Percentiles rank a stretch among this genome's conserved stretches.
Conservation (phyloP, 139 green algal species). For the Chlamydomonas sphaeroides region DNA sequence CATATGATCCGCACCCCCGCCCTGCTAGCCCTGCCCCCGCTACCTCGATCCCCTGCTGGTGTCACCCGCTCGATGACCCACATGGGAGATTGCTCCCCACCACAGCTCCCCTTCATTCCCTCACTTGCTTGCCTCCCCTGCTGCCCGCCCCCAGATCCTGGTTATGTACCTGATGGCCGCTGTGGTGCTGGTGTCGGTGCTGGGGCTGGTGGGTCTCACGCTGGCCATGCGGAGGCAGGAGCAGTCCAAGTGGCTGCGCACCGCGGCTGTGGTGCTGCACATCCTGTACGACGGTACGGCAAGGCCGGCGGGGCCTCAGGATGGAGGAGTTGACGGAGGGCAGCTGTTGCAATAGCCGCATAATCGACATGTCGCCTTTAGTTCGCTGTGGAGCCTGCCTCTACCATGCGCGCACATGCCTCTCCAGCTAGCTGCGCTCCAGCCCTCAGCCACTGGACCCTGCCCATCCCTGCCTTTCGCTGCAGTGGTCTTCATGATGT, state of each 20-base stretch:
- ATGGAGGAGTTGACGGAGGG: neutral
- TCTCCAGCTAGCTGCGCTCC: too few relatives aligned
- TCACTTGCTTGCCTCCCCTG: too few relatives aligned
- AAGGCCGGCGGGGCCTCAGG: constrained; percentile 3
- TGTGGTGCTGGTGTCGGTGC: neutral
- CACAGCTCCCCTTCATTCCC: neutral
- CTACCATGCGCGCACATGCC: too few relatives aligned
- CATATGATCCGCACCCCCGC: too few relatives aligned
- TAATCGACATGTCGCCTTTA: neutral
- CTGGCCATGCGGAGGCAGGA: constrained; percentile 33
- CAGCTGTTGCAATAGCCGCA: neutral
- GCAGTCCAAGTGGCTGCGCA: constrained; percentile 19
- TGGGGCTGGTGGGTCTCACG: constrained; percentile 13
- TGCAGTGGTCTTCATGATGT: constrained; percentile 20
- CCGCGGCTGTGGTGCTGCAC: constrained; percentile 2
- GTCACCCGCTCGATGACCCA: too few relatives aligned
- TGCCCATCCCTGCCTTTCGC: too few relatives aligned
- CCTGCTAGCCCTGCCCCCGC: too few relatives aligned
- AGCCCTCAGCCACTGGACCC: too few relatives aligned
- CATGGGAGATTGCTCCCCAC: neutral
- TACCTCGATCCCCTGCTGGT: too few relatives aligned
- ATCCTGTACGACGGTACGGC: constrained; percentile 17
- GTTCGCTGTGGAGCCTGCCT: neutral
- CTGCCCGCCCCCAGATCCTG: neutral
- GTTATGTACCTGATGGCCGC: constrained; percentile 45